phyloP scores from a whole-genome alignment of 2,329 filamentous ascomycete genomes.

The Apiospora malaysiana region DNA sequence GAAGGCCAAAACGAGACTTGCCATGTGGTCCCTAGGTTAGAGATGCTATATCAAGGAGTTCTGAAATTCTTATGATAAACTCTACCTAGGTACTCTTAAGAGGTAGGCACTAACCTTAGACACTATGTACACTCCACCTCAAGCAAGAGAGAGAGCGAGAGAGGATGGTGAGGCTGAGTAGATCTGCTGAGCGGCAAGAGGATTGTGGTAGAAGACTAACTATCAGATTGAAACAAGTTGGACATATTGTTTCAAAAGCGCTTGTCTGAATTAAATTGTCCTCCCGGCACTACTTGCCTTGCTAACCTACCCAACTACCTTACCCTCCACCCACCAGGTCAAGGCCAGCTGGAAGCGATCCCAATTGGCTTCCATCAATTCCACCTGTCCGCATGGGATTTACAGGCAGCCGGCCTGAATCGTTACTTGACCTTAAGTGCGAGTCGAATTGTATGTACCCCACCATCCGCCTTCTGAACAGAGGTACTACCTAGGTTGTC shows the following conservation, averaged over 20 bases:
- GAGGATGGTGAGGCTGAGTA: neutral
- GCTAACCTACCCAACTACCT: too few species aligned
- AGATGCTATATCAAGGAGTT: neutral
- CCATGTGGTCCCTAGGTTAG: neutral
- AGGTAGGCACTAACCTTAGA: too few species aligned
- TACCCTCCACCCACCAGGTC: neutral
- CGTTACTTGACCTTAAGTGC: neutral
- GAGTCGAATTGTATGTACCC: neutral
- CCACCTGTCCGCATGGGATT: neutral
- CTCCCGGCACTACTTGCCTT: neutral
- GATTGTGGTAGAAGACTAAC: neutral
- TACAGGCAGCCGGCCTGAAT: neutral
- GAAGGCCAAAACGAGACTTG: neutral
- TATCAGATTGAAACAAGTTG: neutral
- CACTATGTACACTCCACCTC: too few species aligned
- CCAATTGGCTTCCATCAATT: neutral
- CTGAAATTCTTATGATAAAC: neutral
- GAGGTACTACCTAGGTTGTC: too few species aligned
- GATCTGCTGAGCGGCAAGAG: neutral
- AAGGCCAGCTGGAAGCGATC: slow-evolving; percentile 1
- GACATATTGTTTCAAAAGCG: neutral
- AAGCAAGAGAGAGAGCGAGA: neutral
- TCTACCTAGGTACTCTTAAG: too few species aligned
- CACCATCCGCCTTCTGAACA: neutral
- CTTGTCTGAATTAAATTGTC: slow-evolving; percentile 2